Base-by-base conservation (phyloP, 2,329 filamentous ascomycete genomes). In the Colletotrichum costaricense region DNA sequence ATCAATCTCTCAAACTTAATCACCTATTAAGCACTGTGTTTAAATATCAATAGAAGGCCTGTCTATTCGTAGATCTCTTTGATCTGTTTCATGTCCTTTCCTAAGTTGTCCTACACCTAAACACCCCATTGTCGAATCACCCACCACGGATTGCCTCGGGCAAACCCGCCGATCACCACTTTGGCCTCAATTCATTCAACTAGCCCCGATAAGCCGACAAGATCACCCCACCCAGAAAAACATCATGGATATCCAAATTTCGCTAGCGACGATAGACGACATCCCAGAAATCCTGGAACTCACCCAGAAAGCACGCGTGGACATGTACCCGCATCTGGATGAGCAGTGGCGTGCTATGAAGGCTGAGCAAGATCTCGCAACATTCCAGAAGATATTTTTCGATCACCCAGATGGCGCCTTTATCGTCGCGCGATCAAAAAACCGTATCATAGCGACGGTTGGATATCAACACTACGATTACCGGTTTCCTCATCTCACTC, bases 311-410 rank as follows among this genome's bases (percentile, higher is more conserved):
- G 78, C 78, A 26, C 79, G 79, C 22, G 72, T 70, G 16, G 73
- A 73, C 42, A 80, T 81, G 77, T 81, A 80, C 46, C 78, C 79
- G 6, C 78, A 78, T 46, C 60, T 80, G 0, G 75, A 78, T 28
- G 33, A 72, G 5, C 26, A 67, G 30, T 78, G 75, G 1, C 77
- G 76, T 52, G 19, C 52, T 1, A n/a, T 73, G 6, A 65, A 75
- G 30, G 75, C 76, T 1, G 35, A 75, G 1, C 63, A 49, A 0
- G 78, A 81, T 35, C 74, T 77, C 2, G 65, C 24, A 3, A 75
- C 12, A 5, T 81, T 81, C 46, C 63, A 74, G 19, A 9, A 26
- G n/a, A 76, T 63, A 0, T 79, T 80, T 19, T n/a, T 80, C 4
- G 67, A 80, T 1, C 46, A 76, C 30, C 67, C 73, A 0, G 72